Conservation (phyloP, 2,329 filamentous ascomycete genomes). For the Aspergillus luchuensis region DNA sequence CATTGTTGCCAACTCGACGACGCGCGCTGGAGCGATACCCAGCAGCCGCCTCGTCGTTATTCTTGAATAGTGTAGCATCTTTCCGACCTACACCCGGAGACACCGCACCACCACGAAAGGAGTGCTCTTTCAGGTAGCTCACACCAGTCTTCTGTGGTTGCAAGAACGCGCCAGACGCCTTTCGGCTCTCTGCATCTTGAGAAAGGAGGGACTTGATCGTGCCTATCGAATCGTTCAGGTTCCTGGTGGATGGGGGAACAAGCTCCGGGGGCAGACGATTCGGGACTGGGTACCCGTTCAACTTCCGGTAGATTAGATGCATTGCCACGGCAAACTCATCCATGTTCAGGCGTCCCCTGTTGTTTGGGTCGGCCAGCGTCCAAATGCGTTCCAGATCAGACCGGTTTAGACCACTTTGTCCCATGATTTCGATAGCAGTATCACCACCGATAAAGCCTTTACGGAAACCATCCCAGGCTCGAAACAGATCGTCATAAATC, state of each 20-base stretch:
- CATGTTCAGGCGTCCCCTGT: constrained; percentile 89
- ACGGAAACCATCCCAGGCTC: constrained; percentile 90
- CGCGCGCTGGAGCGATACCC: constrained; percentile 94
- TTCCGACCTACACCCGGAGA: constrained; percentile 68
- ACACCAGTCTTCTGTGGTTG: constrained; percentile 97
- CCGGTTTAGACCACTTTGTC: constrained; percentile 91
- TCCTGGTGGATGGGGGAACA: constrained; percentile 89
- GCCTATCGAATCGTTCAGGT: constrained; percentile 89
- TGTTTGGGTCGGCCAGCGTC: constrained; percentile 91
- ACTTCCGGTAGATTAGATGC: constrained; percentile 96
- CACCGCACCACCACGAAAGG: constrained; percentile 70
- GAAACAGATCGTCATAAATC: constrained; percentile 92
- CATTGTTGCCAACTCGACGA: constrained; percentile 71
- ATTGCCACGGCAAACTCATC: constrained; percentile 98
- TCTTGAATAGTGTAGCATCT: constrained; percentile 94
- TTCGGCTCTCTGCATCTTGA: constrained; percentile 85
- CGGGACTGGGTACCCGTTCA: constrained; percentile 93
- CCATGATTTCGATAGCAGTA: constrained; percentile 94
- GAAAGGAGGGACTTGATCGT: constrained; percentile 87
- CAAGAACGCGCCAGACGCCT: constrained; percentile 84
- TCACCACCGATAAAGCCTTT: constrained; percentile 91
- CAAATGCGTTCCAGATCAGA: constrained; percentile 87
- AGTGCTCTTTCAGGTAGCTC: constrained; percentile 94
- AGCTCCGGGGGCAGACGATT: constrained; percentile 86
- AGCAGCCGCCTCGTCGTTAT: constrained; percentile 82